phyloP scores from a whole-genome alignment of 129 eudicot species.

The Logfia minima region DNA sequence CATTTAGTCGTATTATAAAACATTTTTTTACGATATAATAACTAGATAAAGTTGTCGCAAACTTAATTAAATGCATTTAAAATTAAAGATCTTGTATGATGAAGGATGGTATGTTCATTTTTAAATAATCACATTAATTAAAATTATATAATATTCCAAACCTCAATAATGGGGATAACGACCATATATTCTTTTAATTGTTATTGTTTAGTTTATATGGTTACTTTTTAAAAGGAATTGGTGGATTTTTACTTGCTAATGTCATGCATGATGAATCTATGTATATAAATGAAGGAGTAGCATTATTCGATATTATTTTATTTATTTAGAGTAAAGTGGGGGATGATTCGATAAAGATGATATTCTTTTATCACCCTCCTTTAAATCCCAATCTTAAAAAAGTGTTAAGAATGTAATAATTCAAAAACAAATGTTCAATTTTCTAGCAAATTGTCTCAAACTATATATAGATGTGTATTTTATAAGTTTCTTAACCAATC shows the following conservation, averaged over 20 bases:
- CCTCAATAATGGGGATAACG: slow-evolving; percentile 40
- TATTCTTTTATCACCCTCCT: background rate
- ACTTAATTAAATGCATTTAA: background rate
- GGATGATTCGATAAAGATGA: slow-evolving; percentile 34
- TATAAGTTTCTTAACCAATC: no score
- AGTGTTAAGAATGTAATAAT: background rate
- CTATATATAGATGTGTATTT: no score
- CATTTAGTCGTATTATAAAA: no score
- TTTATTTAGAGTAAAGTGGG: slow-evolving; percentile 28
- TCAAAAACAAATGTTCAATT: no score
- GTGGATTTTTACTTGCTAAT: slow-evolving; percentile 33
- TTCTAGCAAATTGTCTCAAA: no score
- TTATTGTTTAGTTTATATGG: slow-evolving; percentile 12
- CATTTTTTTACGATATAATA: no score
- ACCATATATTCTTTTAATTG: slow-evolving; percentile 18
- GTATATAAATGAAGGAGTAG: slow-evolving; percentile 5
- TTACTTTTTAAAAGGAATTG: slow-evolving; percentile 12
- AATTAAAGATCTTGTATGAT: background rate
- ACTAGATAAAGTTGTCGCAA: no score
- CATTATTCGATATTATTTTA: slow-evolving; percentile 22
- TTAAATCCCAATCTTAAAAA: slow-evolving; percentile 6
- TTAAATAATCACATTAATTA: background rate
- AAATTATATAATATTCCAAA: slow-evolving; percentile 11
- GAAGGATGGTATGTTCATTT: background rate
- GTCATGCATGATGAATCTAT: slow-evolving; percentile 45